Base-by-base conservation (phyloP, 106 monocot species). In the Platanthera zijinensis region DNA sequence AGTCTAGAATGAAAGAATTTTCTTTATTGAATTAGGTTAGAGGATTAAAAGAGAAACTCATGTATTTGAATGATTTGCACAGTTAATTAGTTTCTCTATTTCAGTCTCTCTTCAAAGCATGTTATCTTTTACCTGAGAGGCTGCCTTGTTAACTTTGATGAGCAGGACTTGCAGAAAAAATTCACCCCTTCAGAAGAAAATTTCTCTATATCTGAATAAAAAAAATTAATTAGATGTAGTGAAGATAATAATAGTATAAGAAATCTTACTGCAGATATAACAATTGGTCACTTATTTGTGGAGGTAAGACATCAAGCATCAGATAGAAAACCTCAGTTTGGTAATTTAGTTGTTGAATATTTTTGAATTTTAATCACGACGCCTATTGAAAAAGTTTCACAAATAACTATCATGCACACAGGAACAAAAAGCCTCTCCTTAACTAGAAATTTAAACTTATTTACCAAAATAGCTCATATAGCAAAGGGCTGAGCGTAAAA, bases 91-190 rank as follows among this genome's bases (percentile, higher is more conserved):
- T 48, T 70, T 70, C n/a, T 6, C 10, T n/a, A 48, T 70, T 3
- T 15, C 32, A 46, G 46, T 12, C 45, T 74, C 12, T 52, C 50
- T 54, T 54, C 25, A 51, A 8, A 10, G 11, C n/a, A 75, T n/a
- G 10, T 28, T 64, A 57, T 18, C 13, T 75, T 57, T 5, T 80
- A 96, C 95, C 95, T 92, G 76, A 92, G 75, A 78, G 88, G 86
- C 71, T 81, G 78, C 69, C 79, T 92, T 64, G 90, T 96, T 82
- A 96, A 64, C 74, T 75, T 90, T 71, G 89, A 78, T 45, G 86
- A 89, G 80, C 95, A 96, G 18, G 79, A 56, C 54, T 88, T 96
- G 82, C 95, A 96, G 79, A 87, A 92, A 32, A 96, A 85, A 83
- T 90, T 73, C 14, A 92, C 83, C 47, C 79, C 84, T 72, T 81